Percentiles rank a stretch among this genome's conserved stretches.
Conservation (phyloP, 1,284 basidiomycete species). For the Hypsizygus ulmarius region DNA sequence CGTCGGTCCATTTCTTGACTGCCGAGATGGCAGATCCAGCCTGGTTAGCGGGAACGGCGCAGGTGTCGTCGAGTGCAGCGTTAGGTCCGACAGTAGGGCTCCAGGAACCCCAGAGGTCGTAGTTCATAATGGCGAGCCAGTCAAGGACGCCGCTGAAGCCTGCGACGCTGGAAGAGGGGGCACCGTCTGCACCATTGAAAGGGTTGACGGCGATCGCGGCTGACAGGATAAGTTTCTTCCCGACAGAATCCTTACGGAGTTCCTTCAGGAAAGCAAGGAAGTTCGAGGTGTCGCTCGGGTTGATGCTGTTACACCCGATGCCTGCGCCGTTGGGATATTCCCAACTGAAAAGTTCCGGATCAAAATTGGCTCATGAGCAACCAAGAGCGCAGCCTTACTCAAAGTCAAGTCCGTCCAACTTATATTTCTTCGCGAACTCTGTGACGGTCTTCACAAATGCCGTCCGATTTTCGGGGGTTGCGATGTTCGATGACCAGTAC, state of each 20-base stretch:
- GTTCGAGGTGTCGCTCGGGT: slow-evolving; percentile 64
- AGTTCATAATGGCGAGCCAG: slow-evolving; percentile 87
- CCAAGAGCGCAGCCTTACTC: slow-evolving; percentile 52
- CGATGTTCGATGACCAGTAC: slow-evolving; percentile 76
- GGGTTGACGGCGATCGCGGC: slow-evolving; percentile 71
- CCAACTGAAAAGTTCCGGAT: slow-evolving; percentile 56
- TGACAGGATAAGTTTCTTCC: slow-evolving; percentile 67
- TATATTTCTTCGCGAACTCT: slow-evolving; percentile 59
- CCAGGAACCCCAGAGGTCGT: slow-evolving; percentile 72
- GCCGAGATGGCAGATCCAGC: slow-evolving; percentile 78
- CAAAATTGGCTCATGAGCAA: background rate
- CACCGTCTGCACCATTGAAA: slow-evolving; percentile 60
- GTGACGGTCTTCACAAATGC: slow-evolving; percentile 70
- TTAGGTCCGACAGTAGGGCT: slow-evolving; percentile 70
- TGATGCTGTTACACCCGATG: slow-evolving; percentile 68
- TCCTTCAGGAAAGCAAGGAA: slow-evolving; percentile 75
- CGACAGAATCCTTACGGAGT: slow-evolving; percentile 59
- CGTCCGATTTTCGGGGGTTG: slow-evolving; percentile 55
- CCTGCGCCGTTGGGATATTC: slow-evolving; percentile 78
- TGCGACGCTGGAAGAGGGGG: slow-evolving; percentile 62
- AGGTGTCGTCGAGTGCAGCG: slow-evolving; percentile 79
- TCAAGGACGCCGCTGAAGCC: slow-evolving; percentile 74
- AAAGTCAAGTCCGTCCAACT: slow-evolving; percentile 86
- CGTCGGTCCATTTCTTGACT: slow-evolving; percentile 69
- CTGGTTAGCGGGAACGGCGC: slow-evolving; percentile 58